A percentile compares a stretch with the other conserved stretches of the same genome.
Evolutionary conservation across 179 eudicot species (phyloP).

Genomic region (Silene noctiflora): DNA sequence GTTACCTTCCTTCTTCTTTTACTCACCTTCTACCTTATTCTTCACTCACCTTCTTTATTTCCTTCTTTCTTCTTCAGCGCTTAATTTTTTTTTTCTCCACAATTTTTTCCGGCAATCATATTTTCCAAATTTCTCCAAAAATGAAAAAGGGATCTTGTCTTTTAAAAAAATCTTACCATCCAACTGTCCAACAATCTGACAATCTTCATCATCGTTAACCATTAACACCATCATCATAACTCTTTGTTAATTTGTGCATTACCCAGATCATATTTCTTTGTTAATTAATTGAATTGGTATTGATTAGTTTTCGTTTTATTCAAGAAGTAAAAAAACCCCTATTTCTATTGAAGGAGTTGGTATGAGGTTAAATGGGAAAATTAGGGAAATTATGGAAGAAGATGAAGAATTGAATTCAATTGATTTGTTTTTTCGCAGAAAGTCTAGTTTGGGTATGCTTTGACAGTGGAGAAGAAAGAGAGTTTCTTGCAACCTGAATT

Average conservation of each 20-base stretch:
- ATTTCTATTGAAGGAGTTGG: conserved; percentile 9
- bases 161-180: too few relatives aligned
- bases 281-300: conserved; percentile 15
- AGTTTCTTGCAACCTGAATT: conserved; percentile 77
- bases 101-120: too few relatives aligned
- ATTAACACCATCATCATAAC: too few relatives aligned
- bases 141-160: too few relatives aligned
- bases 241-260: not conserved
- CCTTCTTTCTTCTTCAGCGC: too few relatives aligned
- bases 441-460: conserved; percentile 70
- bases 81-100: too few relatives aligned
- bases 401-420: conserved; percentile 23
- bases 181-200: too few relatives aligned
- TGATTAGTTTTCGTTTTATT: conserved; percentile 8
- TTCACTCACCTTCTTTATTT: too few relatives aligned
- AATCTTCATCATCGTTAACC: too few relatives aligned
- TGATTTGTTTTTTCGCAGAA: conserved; percentile 27
- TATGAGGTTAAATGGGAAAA: conserved; percentile 52
- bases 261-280: not conserved
- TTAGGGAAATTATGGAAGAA: conserved; percentile 32
- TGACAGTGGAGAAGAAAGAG: conserved; percentile 63
- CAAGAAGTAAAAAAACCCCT: not conserved
- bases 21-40: too few relatives aligned
- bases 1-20: too few relatives aligned
- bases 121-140: too few relatives aligned